phyloP scores from a whole-genome alignment of 2,329 filamentous ascomycete genomes.

The Hypomyces perniciosus region DNA sequence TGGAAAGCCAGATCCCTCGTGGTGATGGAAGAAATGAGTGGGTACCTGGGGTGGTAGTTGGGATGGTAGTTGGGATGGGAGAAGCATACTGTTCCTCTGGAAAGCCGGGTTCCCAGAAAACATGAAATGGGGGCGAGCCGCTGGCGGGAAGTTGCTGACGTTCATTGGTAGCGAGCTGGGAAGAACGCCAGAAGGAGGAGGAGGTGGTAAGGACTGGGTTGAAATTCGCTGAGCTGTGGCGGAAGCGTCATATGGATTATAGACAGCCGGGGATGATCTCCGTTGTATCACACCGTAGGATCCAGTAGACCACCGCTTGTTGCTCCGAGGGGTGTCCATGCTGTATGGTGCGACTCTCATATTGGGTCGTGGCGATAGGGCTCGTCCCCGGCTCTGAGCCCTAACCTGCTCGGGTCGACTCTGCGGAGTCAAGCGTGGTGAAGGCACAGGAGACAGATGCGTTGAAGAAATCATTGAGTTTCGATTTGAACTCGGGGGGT shows the following conservation, averaged over 20 bases:
- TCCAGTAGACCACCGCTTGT: slow-evolving; percentile 73
- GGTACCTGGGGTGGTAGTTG: slow-evolving; percentile 35
- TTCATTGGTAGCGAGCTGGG: slow-evolving; percentile 45
- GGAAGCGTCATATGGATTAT: slow-evolving; percentile 57
- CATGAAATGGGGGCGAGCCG: slow-evolving; percentile 51
- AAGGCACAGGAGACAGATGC: slow-evolving; percentile 66
- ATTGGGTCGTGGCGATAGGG: slow-evolving; percentile 62
- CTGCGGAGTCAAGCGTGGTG: slow-evolving; percentile 59
- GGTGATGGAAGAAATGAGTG: slow-evolving; percentile 43
- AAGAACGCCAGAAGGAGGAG: slow-evolving; percentile 30
- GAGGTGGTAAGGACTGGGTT: slow-evolving; percentile 27
- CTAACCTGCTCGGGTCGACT: slow-evolving; percentile 56
- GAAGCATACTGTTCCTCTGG: slow-evolving; percentile 52
- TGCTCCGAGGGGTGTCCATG: slow-evolving; percentile 51
- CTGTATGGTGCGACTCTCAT: slow-evolving; percentile 66
- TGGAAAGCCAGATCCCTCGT: slow-evolving; percentile 44
- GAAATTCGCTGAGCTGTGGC: slow-evolving; percentile 51
- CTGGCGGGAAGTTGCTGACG: slow-evolving; percentile 49
- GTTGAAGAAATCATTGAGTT: slow-evolving; percentile 67
- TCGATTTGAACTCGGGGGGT: slow-evolving; percentile 59
- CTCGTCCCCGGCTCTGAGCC: slow-evolving; percentile 61
- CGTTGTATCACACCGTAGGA: slow-evolving; percentile 56
- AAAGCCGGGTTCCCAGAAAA: slow-evolving; percentile 47
- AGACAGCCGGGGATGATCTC: slow-evolving; percentile 51
- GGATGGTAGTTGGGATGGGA: slow-evolving; percentile 42